These are phyloP conservation scores for Actinomortierella ambigua DNA, from an alignment of 371 early-diverging fungal genomes.

Conservation along the genomic window DNA sequence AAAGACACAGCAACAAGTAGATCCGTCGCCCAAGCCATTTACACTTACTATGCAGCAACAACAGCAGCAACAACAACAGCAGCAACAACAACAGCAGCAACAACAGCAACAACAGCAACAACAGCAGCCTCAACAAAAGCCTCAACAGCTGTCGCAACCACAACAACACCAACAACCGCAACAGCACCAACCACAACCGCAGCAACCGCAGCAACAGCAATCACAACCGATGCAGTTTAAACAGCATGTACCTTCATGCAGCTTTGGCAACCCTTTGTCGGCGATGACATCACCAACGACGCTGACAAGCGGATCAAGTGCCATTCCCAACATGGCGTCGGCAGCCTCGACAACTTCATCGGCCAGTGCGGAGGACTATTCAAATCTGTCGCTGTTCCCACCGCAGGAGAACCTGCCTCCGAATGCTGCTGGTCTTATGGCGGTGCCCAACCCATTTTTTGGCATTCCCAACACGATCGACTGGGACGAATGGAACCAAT, in stretches of 20 bases:
- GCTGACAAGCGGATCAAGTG: constrained; percentile 12
- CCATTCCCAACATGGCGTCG: too few relatives aligned
- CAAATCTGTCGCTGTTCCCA: constrained; percentile 29
- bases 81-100: constrained; percentile 24
- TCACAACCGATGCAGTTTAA: constrained; percentile 24
- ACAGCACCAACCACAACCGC: constrained; percentile 22
- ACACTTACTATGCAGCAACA: constrained; percentile 16
- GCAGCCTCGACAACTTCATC: too few relatives aligned
- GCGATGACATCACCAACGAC: constrained; percentile 19
- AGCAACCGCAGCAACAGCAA: constrained; percentile 38
- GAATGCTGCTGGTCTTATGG: constrained; percentile 3
- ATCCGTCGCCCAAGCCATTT: background rate
- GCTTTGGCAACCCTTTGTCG: too few relatives aligned
- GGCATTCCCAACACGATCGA: constrained; percentile 44
- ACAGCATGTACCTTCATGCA: constrained; percentile 12
- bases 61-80: constrained; percentile 3
- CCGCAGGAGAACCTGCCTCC: constrained; percentile 11
- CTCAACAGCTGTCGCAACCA: constrained; percentile 22
- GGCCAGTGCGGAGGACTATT: constrained; percentile 14
- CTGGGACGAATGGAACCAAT: constrained; percentile 47
- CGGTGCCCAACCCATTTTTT: constrained; percentile 44
- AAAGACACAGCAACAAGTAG: constrained; percentile 13
- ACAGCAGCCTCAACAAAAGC: constrained; percentile 30
- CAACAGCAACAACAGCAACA: constrained; percentile 10
- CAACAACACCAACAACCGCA: constrained; percentile 8